Conservation (phyloP, 495 filamentous ascomycete species). For the Entonaema liquescens region DNA sequence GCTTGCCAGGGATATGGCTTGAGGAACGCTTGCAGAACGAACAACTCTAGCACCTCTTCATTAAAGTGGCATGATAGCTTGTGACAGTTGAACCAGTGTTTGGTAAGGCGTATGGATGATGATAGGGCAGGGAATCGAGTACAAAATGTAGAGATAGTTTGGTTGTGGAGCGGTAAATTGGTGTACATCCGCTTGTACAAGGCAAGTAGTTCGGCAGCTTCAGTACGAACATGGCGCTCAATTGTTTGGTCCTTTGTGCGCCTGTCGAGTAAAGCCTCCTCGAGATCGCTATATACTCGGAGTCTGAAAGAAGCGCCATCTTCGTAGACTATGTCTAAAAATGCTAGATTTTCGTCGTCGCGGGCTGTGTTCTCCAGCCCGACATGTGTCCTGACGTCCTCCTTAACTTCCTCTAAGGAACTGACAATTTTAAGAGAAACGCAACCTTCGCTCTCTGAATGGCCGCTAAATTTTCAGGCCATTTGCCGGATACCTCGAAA, state of each 20-base stretch:
- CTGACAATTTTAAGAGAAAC: conserved; percentile 85
- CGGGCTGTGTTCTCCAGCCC: conserved; percentile 80
- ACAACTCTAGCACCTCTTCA: conserved; percentile 83
- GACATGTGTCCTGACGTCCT: conserved; percentile 66
- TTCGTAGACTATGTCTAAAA: conserved; percentile 79
- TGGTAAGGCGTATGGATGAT: conserved; percentile 84
- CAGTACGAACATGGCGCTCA: conserved; percentile 68
- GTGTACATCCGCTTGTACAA: conserved; percentile 75
- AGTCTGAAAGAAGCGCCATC: conserved; percentile 73
- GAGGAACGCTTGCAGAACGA: conserved; percentile 78
- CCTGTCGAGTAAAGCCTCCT: conserved; percentile 80
- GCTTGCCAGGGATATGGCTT: conserved; percentile 81
- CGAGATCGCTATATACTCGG: conserved; percentile 82
- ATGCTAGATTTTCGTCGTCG: conserved; percentile 77
- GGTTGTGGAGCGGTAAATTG: conserved; percentile 78
- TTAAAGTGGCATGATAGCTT: conserved; percentile 77
- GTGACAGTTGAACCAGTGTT: conserved; percentile 88
- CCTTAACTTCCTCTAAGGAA: conserved; percentile 65
- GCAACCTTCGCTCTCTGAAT: conserved; percentile 95
- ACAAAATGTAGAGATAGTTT: conserved; percentile 77
- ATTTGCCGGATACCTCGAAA: conserved; percentile 91
- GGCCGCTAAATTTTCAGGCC: conserved; percentile 89
- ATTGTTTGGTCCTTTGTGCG: conserved; percentile 74
- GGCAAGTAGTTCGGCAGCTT: conserved; percentile 71
- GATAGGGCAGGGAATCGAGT: conserved; percentile 84